Conservation (phyloP, 129 eudicot genomes). For the Deinandra increscens region DNA sequence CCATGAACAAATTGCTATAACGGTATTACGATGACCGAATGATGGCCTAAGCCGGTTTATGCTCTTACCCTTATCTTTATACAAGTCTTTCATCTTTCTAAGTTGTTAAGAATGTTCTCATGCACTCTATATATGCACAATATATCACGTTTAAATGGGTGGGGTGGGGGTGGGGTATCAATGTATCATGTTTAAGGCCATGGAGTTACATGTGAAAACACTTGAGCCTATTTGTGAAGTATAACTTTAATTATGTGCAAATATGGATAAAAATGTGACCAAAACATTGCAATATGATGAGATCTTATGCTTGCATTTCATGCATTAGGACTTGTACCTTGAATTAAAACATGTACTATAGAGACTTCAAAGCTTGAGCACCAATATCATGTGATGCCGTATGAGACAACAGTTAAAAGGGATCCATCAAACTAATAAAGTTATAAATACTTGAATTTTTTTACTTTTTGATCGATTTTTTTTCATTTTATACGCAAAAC, state of each 20-base stretch:
- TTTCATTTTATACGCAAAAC: neutral
- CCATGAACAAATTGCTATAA: neutral
- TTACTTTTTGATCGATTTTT: neutral
- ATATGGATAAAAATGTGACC: conserved; percentile 20
- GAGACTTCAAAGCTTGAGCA: neutral
- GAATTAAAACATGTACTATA: conserved; percentile 5
- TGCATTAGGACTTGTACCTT: neutral
- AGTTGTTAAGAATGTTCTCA: neutral
- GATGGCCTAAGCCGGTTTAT: conserved; percentile 32
- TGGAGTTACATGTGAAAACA: conserved; percentile 15
- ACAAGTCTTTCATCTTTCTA: conserved; percentile 25
- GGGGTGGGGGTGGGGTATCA: neutral
- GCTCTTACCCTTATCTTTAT: conserved; percentile 31
- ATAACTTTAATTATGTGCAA: neutral
- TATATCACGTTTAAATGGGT: conserved; percentile 10
- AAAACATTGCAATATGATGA: neutral
- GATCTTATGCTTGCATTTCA: neutral
- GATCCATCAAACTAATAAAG: conserved; percentile 1
- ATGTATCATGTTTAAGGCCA: conserved; percentile 23
- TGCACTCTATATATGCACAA: conserved; percentile 15
- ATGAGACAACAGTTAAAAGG: neutral
- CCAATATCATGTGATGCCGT: neutral
- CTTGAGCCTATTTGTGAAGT: neutral
- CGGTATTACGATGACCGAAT: conserved; percentile 12
- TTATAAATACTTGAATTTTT: neutral